These are phyloP conservation scores for Erysimum cheiranthoides DNA, from an alignment of 345 rosid species.

Conservation along the genomic window DNA sequence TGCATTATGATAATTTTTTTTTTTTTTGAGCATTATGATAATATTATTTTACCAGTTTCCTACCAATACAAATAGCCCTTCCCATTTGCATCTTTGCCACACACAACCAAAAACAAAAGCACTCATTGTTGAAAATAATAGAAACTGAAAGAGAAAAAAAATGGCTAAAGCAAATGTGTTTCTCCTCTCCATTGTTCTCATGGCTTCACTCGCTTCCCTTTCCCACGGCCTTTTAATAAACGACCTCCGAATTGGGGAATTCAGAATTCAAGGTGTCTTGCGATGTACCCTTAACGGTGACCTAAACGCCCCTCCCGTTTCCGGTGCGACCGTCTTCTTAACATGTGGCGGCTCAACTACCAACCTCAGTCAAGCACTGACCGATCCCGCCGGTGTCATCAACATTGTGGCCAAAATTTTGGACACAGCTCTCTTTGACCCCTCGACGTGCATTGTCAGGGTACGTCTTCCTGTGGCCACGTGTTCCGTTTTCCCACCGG, in stretches of 20 bases:
- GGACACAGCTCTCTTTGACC: not conserved
- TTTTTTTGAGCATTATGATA: too few relatives aligned
- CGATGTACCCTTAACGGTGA: slow-evolving; percentile 5
- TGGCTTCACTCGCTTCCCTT: slow-evolving; percentile 17
- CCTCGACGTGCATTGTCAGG: not conserved
- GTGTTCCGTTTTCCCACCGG: too few relatives aligned
- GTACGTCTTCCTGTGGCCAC: not conserved
- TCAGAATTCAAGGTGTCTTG: not conserved
- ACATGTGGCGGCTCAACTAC: not conserved
- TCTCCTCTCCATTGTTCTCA: slow-evolving; percentile 23
- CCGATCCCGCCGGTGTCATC: not conserved
- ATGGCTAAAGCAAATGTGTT: not conserved
- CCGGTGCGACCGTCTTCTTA: not conserved
- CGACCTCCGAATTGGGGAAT: not conserved
- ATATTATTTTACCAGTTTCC: not conserved
- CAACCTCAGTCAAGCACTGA: slow-evolving; percentile 3
- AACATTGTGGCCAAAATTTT: not conserved
- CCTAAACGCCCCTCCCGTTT: slow-evolving; percentile 7
- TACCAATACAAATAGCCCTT: slow-evolving; percentile 14
- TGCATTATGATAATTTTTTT: too few relatives aligned
- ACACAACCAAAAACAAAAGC: not conserved
- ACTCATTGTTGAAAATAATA: too few relatives aligned
- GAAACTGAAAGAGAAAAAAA: too few relatives aligned
- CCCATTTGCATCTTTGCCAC: slow-evolving; percentile 13
- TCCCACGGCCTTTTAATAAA: slow-evolving; percentile 5